A percentile compares a stretch with the other conserved stretches of the same genome.
Evolutionary conservation across 495 filamentous ascomycete genomes (phyloP).

Genomic region (Clohesyomyces aquaticus): DNA sequence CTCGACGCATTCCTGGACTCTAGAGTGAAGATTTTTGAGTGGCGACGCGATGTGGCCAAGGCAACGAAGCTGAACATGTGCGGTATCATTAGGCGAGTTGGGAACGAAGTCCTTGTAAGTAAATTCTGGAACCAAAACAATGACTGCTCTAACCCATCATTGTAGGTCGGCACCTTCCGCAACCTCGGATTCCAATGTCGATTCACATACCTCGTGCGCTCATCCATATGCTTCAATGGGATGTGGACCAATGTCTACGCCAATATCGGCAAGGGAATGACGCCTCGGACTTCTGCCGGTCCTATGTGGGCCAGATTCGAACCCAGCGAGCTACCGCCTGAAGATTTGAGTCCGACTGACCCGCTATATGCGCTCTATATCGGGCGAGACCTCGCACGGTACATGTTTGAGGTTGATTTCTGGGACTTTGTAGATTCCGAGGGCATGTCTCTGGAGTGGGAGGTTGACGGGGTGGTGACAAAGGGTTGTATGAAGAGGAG

Average conservation of each 20-base stretch:
- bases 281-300: neutral
- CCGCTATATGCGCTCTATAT: constrained; percentile 9
- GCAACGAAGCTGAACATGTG: neutral
- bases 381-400: neutral
- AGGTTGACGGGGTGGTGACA: neutral
- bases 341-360: neutral
- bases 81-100: constrained; percentile 13
- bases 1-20: constrained; percentile 15
- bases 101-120: constrained; percentile 10
- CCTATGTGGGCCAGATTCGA: constrained; percentile 10
- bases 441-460: constrained; percentile 1
- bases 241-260: constrained; percentile 14
- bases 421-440: neutral
- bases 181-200: constrained; percentile 2
- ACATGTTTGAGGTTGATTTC: neutral
- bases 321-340: neutral
- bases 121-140: neutral
- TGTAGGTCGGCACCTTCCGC: constrained; percentile 5
- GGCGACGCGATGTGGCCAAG: neutral
- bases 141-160: neutral
- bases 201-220: neutral
- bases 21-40: constrained; percentile 6
- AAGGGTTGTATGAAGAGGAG: neutral
- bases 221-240: constrained; percentile 8
- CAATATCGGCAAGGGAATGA: neutral